Base-by-base conservation (phyloP, 2,329 filamentous ascomycete species). In the Fusarium sp. region DNA sequence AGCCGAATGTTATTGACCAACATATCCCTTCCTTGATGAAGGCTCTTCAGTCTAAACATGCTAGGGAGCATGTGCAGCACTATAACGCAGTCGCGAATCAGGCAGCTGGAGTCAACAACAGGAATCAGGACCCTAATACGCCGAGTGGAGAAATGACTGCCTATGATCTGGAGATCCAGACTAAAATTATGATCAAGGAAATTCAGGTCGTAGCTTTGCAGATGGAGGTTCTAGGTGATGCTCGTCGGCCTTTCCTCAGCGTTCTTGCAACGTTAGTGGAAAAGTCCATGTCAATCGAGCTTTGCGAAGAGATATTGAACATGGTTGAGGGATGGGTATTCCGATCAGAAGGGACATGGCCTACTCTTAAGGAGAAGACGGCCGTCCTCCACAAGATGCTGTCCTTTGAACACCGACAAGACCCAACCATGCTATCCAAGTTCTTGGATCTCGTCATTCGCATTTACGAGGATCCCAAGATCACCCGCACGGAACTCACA, bases 301-400 rank as follows among this genome's bases (percentile, higher is more conserved):
- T 99, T 9, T 98, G 96, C 78, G 91, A 93, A 74, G 97, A 97
- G 81, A 94, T 99, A 55, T 83, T 99, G 28, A 89, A 91, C 50
- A 95, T 99, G 87, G 95, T 97, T 6, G 95, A 98, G 77, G 87
- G 86, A 32, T 99, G 96, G 96, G 92, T 99, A 7, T 99, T 99
- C 83, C 89, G 93, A 69, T 96, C 93, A 0, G 94, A 93, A 60
- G 96, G 97, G 67, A 96, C 94, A 3, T 97, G 96, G 86, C 96
- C 96, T 1, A 99, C 96, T 0, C 85, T 99, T 2, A 99, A 99
- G 79, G 96, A 99, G 80, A 99, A 99, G 83, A 98, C 95, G 1
- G 96, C 96, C 2, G 96, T 99, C 2, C 82, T 99, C n/a, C 94
- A 97, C 74, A 99, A 99, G 81, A 99, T 99, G 96, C 83, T 98